Evolutionary conservation across 345 rosid species (phyloP).

Genomic region (Salix arbutifolia): DNA sequence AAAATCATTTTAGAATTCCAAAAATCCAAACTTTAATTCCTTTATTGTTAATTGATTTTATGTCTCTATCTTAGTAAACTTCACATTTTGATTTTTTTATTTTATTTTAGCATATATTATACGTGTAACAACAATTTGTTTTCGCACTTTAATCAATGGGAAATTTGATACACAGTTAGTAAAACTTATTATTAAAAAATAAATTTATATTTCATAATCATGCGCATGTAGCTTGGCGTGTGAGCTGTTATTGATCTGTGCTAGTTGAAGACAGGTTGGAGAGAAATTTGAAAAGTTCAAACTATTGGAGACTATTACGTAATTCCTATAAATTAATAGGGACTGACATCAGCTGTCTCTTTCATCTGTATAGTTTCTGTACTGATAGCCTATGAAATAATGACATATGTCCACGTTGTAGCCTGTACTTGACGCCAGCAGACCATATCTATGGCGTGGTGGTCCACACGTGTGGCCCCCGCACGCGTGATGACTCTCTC

Average conservation of each 20-base stretch:
- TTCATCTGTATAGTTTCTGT: not conserved
- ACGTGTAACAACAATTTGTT: not conserved
- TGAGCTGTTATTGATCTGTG: not conserved
- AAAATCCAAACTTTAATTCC: not conserved
- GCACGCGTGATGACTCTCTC: constrained; percentile 31
- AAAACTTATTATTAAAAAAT: no score
- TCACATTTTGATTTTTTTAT: not conserved
- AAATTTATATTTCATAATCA: not conserved
- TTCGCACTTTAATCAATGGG: not conserved
- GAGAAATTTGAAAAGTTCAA: not conserved
- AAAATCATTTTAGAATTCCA: not conserved
- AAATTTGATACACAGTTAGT: not conserved
- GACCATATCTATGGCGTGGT: constrained; percentile 20
- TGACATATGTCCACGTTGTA: constrained; percentile 15
- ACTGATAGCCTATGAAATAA: not conserved
- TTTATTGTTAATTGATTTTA: not conserved
- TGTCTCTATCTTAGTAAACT: not conserved
- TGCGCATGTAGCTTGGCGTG: not conserved
- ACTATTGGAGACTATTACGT: not conserved
- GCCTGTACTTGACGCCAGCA: constrained; percentile 38
- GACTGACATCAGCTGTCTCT: not conserved
- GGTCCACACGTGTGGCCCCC: constrained; percentile 34
- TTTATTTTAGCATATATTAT: not conserved
- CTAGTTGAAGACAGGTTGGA: not conserved
- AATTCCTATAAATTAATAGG: not conserved